Evolutionary conservation across 768 basidiomycete genomes (phyloP), one percentile per base, ranked within the genome.

Genomic region (Boletellus ananiceps): DNA sequence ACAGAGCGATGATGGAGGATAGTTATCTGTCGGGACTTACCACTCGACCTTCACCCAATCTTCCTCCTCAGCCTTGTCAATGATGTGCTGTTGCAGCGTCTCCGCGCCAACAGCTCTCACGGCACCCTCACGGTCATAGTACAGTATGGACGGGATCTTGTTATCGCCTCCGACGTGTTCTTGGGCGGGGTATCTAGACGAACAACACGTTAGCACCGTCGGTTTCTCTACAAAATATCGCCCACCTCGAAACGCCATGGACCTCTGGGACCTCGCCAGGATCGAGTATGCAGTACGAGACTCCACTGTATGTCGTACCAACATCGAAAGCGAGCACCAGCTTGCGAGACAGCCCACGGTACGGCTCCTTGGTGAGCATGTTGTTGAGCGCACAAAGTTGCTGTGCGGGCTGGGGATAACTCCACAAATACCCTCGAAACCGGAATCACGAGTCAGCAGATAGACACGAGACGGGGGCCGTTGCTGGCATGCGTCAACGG

Each of bases 131-230:
- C 53, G 45, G 48, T 77, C 76, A 50, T 80, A 80, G 49, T 74
- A 74, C 13, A 80, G 48, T 29, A 77, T 62, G 0, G 76, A 74
- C 0, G 75, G 78, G 36, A 80, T 75, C 50, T 78, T 80, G 19
- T 68, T 71, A 45, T 77, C 72, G 5, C 74, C 72, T 3, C 72
- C 72, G n/a, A 70, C 62, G 4, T 69, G 63, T n/a, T 75, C 72
- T 49, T 76, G 75, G 1, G 69, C 72, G 5, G 76, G 79, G 49
- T 71, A 78, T 48, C 78, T 78, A 12, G 38, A 9, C 19, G 25
- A 21, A 4, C 2, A 3, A 6, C n/a, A 5, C 1, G 4, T 49
- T 35, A 50, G 29, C 2, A n/a, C 14, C 2, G 27, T 9, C 11
- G 2, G 1, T 13, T 19, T 32, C 8, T 14, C 4, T 5, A 37